Conservation (phyloP, 176 grass and related monocot genomes). For the Cenchrus purpureus region DNA sequence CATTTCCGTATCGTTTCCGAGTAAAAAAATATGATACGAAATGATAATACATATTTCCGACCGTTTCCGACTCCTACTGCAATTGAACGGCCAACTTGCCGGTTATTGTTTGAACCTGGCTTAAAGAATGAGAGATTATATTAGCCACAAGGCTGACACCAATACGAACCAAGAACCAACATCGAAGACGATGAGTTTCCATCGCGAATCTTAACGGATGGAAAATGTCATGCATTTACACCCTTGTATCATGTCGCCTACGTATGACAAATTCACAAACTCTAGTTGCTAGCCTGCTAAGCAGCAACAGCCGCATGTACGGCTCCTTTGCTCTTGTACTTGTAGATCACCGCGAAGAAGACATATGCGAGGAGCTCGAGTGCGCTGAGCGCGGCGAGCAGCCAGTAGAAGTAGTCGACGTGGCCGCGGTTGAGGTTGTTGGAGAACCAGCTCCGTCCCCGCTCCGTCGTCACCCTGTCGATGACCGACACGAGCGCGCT, state of each 20-base stretch:
- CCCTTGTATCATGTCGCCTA: background rate
- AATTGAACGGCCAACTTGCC: background rate
- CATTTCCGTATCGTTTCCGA: too few relatives aligned
- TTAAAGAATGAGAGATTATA: background rate
- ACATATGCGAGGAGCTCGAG: slow-evolving; percentile 48
- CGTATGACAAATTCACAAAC: background rate
- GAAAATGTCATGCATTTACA: background rate
- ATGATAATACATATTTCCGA: too few relatives aligned
- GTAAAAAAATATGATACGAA: too few relatives aligned
- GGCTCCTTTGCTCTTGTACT: slow-evolving; percentile 48
- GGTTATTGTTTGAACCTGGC: background rate
- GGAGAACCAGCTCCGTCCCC: slow-evolving; percentile 51
- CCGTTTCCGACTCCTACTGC: too few relatives aligned
- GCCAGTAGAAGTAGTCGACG: slow-evolving; percentile 63
- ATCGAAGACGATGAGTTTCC: background rate
- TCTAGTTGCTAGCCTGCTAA: background rate
- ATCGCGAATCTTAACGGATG: background rate
- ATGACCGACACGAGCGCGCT: slow-evolving; percentile 45
- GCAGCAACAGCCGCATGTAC: background rate
- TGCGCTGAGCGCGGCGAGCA: slow-evolving; percentile 47
- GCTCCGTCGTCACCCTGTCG: slow-evolving; percentile 21
- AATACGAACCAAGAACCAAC: background rate
- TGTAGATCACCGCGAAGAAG: slow-evolving; percentile 41
- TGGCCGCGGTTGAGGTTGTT: slow-evolving; percentile 56
- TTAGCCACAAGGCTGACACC: background rate